Percentiles rank a stretch among this genome's conserved stretches.
Evolutionary conservation across 129 eudicot genomes (phyloP).

Genomic region (Calendula officinalis): DNA sequence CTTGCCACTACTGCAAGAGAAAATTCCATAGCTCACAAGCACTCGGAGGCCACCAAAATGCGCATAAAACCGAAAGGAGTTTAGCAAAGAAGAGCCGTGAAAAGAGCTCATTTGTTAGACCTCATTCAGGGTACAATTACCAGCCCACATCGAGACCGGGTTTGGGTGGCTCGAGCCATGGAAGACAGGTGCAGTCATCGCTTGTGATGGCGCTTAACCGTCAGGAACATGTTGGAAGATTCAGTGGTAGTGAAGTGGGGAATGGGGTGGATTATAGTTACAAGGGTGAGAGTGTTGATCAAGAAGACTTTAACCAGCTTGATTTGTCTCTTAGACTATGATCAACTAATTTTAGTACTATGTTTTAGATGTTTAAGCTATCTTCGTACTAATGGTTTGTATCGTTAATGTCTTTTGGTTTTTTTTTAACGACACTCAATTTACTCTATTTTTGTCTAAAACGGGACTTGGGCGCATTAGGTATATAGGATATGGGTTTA

Average conservation of each 20-base stretch:
- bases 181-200: slow-evolving; percentile 22
- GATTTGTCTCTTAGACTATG: slow-evolving; percentile 84
- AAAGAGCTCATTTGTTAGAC: slow-evolving; percentile 24
- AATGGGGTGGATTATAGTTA: slow-evolving; percentile 27
- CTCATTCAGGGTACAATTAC: slow-evolving; percentile 29
- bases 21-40: slow-evolving; percentile 85
- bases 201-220: slow-evolving; percentile 14
- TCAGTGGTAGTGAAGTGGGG: slow-evolving; percentile 23
- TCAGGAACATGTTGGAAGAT: slow-evolving; percentile 33
- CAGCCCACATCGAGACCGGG: slow-evolving; percentile 28
- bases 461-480: too few species aligned
- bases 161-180: slow-evolving; percentile 25
- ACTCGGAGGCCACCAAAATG: slow-evolving; percentile 94
- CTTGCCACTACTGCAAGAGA: slow-evolving; percentile 74
- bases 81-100: slow-evolving; percentile 69
- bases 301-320: slow-evolving; percentile 57
- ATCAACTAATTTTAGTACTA: slow-evolving; percentile 1
- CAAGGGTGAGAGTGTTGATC: slow-evolving; percentile 31
- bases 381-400: neutral
- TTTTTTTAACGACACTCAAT: neutral
- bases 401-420: neutral
- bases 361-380: slow-evolving; percentile 7
- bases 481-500: too few species aligned
- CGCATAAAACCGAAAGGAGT: slow-evolving; percentile 76
- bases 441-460: too few species aligned